A percentile compares a stretch with the other conserved stretches of the same genome.
phyloP scores from a whole-genome alignment of 2,329 filamentous ascomycete genomes.

The Blumeria graminis region DNA sequence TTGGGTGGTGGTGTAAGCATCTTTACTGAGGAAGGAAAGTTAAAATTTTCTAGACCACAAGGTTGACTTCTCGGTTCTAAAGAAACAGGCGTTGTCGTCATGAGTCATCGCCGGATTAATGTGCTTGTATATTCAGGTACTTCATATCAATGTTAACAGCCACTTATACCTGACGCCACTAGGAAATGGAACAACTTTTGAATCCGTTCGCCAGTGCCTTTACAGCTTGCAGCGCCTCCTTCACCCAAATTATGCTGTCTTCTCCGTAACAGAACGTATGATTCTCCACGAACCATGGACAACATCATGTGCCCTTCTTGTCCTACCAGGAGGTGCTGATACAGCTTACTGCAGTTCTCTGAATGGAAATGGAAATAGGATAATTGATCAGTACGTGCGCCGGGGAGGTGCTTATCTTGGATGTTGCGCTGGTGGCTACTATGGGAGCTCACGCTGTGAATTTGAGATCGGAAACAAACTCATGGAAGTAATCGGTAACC shows the following conservation, averaged over 20 bases:
- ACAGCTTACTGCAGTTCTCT: conserved; percentile 70
- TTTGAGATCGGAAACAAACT: conserved; percentile 68
- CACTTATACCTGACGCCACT: neutral
- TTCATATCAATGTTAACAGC: too few species aligned
- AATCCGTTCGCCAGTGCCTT: conserved; percentile 75
- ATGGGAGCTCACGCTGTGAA: conserved; percentile 58
- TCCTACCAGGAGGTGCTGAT: conserved; percentile 87
- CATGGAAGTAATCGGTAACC: conserved; percentile 63
- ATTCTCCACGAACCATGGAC: conserved; percentile 84
- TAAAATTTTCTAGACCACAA: too few species aligned
- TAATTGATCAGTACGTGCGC: conserved; percentile 66
- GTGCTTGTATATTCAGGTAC: conserved; percentile 79
- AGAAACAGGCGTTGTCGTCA: too few species aligned
- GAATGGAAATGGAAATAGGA: conserved; percentile 68
- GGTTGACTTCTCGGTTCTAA: too few species aligned
- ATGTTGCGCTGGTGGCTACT: conserved; percentile 88
- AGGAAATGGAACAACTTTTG: conserved; percentile 68
- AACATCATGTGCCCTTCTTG: conserved; percentile 63
- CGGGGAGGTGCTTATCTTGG: conserved; percentile 70
- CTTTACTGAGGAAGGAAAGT: too few species aligned
- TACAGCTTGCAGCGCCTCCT: conserved; percentile 69
- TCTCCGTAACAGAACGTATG: conserved; percentile 52
- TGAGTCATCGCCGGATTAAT: conserved; percentile 22
- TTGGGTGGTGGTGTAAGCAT: conserved; percentile 11
- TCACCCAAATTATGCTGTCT: conserved; percentile 78